A percentile compares a stretch with the other conserved stretches of the same genome.
Conservation (phyloP, 1,139 yeast species). For the Scheffersomyces cryptocercus region DNA sequence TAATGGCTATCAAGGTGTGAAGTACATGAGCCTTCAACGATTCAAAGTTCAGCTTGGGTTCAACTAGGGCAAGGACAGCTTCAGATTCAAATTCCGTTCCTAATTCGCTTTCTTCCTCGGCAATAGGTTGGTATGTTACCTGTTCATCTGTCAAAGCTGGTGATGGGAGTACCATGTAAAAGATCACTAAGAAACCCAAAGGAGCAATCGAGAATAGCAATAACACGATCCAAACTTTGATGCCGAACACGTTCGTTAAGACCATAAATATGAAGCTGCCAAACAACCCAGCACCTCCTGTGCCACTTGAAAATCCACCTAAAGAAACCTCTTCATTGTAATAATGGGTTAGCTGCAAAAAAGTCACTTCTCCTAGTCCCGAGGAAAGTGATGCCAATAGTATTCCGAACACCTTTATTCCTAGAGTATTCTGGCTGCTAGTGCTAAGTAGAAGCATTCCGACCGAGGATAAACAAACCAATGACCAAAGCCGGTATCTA, state of each 20-base stretch:
- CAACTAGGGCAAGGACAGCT: background rate
- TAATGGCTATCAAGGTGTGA: slow-evolving; percentile 43
- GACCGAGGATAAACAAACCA: slow-evolving; percentile 60
- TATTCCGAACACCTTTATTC: slow-evolving; percentile 63
- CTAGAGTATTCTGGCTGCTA: slow-evolving; percentile 23
- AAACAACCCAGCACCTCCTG: slow-evolving; percentile 90
- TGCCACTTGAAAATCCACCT: slow-evolving; percentile 90
- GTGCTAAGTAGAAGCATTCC: slow-evolving; percentile 79
- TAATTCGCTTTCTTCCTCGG: background rate
- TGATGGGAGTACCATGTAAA: slow-evolving; percentile 28
- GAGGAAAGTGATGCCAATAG: slow-evolving; percentile 79
- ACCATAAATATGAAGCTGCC: slow-evolving; percentile 61
- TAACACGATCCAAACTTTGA: slow-evolving; percentile 32
- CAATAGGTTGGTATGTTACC: background rate
- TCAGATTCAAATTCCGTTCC: slow-evolving; percentile 1
- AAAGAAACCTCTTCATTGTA: slow-evolving; percentile 55
- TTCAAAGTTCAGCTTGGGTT: background rate
- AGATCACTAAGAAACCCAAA: slow-evolving; percentile 33
- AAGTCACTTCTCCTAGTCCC: slow-evolving; percentile 89
- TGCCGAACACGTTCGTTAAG: slow-evolving; percentile 38
- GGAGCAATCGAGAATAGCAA: slow-evolving; percentile 39
- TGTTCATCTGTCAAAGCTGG: slow-evolving; percentile 10
- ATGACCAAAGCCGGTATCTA: slow-evolving; percentile 46
- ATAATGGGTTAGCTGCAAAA: slow-evolving; percentile 79
- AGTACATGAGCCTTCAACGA: slow-evolving; percentile 22